Evolutionary conservation across 352 stramenopile genomes (phyloP).

Genomic region (Phytophthora colocasiae): DNA sequence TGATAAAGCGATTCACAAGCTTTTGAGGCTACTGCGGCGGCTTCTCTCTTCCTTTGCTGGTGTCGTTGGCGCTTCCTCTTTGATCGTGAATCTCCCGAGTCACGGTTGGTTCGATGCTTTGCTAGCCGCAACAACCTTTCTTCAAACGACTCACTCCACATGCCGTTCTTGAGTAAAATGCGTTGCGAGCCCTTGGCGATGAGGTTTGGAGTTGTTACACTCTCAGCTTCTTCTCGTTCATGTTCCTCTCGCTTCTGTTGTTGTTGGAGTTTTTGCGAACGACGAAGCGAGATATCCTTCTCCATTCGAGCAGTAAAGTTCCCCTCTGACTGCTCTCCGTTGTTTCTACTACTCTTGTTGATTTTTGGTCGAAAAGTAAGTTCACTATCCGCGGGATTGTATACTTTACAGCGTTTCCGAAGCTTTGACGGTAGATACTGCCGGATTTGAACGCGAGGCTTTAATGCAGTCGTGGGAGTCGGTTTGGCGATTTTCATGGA

Average conservation of each 20-base stretch:
- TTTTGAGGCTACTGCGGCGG: constrained; percentile 27
- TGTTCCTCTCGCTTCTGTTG: constrained; percentile 34
- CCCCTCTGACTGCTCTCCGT: constrained; percentile 7
- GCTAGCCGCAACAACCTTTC: constrained; percentile 43
- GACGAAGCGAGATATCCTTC: constrained; percentile 50
- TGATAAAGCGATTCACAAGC: constrained; percentile 66
- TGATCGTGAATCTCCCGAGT: constrained; percentile 2
- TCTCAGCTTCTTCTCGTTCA: constrained; percentile 25
- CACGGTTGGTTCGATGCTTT: constrained; percentile 7
- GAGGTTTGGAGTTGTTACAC: constrained; percentile 20
- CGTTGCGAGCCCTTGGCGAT: constrained; percentile 56
- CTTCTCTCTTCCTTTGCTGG: constrained; percentile 22
- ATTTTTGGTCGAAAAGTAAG: constrained; percentile 66
- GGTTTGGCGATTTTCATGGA: constrained; percentile 8
- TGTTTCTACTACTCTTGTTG: constrained; percentile 36
- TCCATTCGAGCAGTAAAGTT: constrained; percentile 52
- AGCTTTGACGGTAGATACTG: constrained; percentile 23
- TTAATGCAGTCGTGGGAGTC: constrained; percentile 3
- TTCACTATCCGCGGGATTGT: constrained; percentile 41
- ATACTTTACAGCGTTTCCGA: constrained; percentile 18
- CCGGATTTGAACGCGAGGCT: constrained; percentile 27
- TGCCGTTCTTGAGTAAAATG: constrained; percentile 63
- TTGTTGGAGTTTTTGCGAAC: constrained; percentile 19
- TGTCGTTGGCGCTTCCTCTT: constrained; percentile 23
- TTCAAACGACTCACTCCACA: constrained; percentile 53